These are phyloP conservation scores for Backusella mclennaniae DNA, from an alignment of 192 early-diverging fungal genomes.

Conservation along the genomic window DNA sequence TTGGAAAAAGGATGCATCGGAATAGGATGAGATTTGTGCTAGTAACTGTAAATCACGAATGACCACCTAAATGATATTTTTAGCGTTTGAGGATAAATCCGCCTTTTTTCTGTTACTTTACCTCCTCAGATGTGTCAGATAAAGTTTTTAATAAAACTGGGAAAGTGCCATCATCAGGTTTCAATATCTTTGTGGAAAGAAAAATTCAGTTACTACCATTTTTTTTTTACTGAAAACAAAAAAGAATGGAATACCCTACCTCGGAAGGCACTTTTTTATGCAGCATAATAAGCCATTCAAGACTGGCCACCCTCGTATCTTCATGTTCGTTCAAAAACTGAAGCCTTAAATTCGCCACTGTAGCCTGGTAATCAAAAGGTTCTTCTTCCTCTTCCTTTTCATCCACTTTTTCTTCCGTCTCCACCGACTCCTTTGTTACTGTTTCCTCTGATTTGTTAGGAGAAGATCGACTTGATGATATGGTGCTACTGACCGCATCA, in stretches of 20 bases:
- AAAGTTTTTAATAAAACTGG: slow-evolving; percentile 84
- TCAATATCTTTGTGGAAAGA: slow-evolving; percentile 59
- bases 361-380: slow-evolving; percentile 82
- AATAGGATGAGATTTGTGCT: slow-evolving; percentile 86
- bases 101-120: slow-evolving; percentile 1
- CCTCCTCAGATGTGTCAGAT: slow-evolving; percentile 92
- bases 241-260: slow-evolving; percentile 28
- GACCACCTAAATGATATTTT: slow-evolving; percentile 56
- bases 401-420: slow-evolving; percentile 7
- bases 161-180: slow-evolving; percentile 85
- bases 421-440: background rate
- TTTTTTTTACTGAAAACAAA: too few species aligned
- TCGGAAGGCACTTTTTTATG: slow-evolving; percentile 87
- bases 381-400: slow-evolving; percentile 20
- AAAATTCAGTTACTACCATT: background rate
- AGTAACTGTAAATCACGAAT: slow-evolving; percentile 92
- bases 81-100: too few species aligned
- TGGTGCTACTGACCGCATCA: background rate
- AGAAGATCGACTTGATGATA: background rate
- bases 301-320: slow-evolving; percentile 83
- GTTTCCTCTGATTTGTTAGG: background rate
- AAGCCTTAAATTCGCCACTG: slow-evolving; percentile 75
- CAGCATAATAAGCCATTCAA: slow-evolving; percentile 96
- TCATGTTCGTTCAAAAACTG: slow-evolving; percentile 87
- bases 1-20: slow-evolving; percentile 79